Evolutionary conservation across 1,284 basidiomycete genomes (phyloP).

Genomic region (Vanrija sp.): DNA sequence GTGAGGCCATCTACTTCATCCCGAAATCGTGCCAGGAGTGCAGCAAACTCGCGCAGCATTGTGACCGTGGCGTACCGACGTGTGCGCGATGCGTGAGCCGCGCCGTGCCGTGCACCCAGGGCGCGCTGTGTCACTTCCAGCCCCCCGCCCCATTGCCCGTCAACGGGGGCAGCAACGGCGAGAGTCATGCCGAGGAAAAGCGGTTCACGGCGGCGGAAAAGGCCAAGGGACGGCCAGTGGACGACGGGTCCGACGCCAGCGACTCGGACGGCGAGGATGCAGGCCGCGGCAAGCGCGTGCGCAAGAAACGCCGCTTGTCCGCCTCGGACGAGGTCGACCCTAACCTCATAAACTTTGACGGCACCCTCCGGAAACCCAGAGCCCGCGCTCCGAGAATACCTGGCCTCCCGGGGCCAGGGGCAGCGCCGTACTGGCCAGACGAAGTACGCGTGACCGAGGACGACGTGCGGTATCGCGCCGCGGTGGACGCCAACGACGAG

Average conservation of each 20-base stretch:
- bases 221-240: conserved; percentile 20
- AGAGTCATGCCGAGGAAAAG: not conserved
- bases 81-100: conserved; percentile 26
- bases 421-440: conserved; percentile 4
- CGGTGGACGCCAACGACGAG: conserved; percentile 23
- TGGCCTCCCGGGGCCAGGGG: too few relatives aligned
- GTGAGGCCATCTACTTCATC: conserved; percentile 31
- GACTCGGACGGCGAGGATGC: conserved; percentile 7
- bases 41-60: conserved; percentile 22
- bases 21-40: conserved; percentile 32
- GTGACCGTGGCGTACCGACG: conserved; percentile 29
- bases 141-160: not conserved
- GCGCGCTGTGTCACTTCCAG: conserved; percentile 14
- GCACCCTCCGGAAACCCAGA: not conserved
- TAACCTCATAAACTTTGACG: conserved; percentile 17
- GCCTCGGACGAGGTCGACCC: conserved; percentile 26
- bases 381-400: too few relatives aligned
- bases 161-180: not conserved
- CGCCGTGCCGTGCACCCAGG: conserved; percentile 18
- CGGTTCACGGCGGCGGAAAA: conserved; percentile 8
- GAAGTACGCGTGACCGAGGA: conserved; percentile 10
- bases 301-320: conserved; percentile 35
- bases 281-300: conserved; percentile 23
- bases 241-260: conserved; percentile 3
- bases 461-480: conserved; percentile 23